Base-by-base conservation (phyloP, 805 yeast genomes). In the Cyberlindnera meyerae region DNA sequence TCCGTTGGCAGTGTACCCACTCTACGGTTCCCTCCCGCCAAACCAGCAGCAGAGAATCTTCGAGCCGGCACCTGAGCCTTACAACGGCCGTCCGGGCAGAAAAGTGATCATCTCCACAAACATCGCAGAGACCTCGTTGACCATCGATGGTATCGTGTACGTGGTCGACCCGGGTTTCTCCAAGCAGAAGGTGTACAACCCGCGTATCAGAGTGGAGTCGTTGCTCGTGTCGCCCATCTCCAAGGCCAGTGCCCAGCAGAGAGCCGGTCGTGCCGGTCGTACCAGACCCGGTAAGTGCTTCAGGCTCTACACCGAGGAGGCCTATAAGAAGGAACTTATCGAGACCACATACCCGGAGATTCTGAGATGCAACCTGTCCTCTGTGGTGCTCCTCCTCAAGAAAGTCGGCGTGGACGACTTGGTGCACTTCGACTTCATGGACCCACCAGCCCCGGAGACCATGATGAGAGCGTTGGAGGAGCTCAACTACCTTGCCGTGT, bases 201-300 rank as follows among this genome's bases (percentile, higher is more conserved):
- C 98, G 34, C 75, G 97, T 61, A 85, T 90, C 40, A 75, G 98
- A 61, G 97, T 90, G 21, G 97, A 90, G 62, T 87, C 97, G 1
- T 69, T 90, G 49, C 70, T 90, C 36, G 97, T 93, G 5, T 85
- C 96, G 8, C 97, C 97, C 25, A 89, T 93, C 44, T 89, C 97
- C 9, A 89, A 88, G 64, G 98, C 98, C 0, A 81, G 94, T 32
- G 96, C 98, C 1, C 96, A 90, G 64, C 98, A 90, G 64, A 78
- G 98, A 63, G 97, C 97, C 24, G 98, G 98, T 75, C 85, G 98
- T 75, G 98, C 98, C 38, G 98, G 98, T 68, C 90, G 98, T 77
- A 90, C 97, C 6, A 77, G 96, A 55, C 96, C 97, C 12, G 98
- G 98, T 57, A 90, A 93, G 62, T 90, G 97, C 64, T 90, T 90